Conservation (phyloP, 78 protist genomes). For the Speleostelium caveatum region DNA sequence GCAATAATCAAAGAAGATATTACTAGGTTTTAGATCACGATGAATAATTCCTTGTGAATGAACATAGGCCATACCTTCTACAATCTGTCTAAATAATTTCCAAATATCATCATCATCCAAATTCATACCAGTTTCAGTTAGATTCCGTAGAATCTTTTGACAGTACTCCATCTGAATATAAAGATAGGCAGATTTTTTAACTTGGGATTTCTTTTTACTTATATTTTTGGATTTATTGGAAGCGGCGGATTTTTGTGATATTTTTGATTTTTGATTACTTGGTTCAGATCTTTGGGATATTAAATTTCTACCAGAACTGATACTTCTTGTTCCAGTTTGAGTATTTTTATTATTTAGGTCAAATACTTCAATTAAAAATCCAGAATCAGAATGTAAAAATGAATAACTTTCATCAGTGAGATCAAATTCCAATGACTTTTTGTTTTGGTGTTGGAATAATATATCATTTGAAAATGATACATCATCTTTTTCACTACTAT, state of each 20-base stretch:
- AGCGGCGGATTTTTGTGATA: background rate
- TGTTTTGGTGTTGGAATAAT: constrained; percentile 15
- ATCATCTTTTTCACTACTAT: background rate
- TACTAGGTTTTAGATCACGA: constrained; percentile 80
- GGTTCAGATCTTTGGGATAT: background rate
- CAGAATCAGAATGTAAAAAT: constrained; percentile 65
- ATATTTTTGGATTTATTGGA: background rate
- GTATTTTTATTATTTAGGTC: constrained; percentile 33
- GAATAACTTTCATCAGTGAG: constrained; percentile 70
- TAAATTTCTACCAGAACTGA: background rate
- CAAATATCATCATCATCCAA: constrained; percentile 78
- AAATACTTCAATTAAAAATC: constrained; percentile 36
- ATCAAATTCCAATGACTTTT: constrained; percentile 44
- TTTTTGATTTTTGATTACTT: background rate
- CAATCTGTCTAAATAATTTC: constrained; percentile 81
- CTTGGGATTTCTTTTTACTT: constrained; percentile 8
- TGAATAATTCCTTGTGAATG: constrained; percentile 79
- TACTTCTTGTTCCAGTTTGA: constrained; percentile 12
- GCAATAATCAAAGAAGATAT: constrained; percentile 74
- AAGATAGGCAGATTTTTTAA: constrained; percentile 33
- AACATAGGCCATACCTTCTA: constrained; percentile 81
- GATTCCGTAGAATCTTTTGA: constrained; percentile 60
- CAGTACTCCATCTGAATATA: constrained; percentile 87
- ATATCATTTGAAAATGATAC: constrained; percentile 16
- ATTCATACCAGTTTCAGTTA: constrained; percentile 63